Conservation (phyloP, 352 stramenopile genomes). For the Phytopythium kandeliae region DNA sequence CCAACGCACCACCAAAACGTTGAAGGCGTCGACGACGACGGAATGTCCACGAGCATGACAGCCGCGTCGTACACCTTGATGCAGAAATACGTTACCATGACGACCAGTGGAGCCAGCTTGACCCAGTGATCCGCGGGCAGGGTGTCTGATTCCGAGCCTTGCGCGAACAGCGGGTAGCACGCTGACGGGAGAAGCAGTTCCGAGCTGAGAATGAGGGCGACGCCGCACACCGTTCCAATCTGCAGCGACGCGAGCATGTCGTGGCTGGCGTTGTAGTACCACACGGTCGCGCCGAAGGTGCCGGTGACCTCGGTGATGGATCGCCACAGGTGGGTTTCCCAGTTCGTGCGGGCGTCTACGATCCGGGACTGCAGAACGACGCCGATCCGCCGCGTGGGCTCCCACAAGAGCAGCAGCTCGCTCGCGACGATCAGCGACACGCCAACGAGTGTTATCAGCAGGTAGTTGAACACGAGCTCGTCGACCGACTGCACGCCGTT, state of each 20-base stretch:
- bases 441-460: slow-evolving; percentile 69
- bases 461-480: slow-evolving; percentile 60
- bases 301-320: slow-evolving; percentile 57
- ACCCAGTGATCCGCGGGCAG: slow-evolving; percentile 72
- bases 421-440: slow-evolving; percentile 73
- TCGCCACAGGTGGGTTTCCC: slow-evolving; percentile 46
- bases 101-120: slow-evolving; percentile 57
- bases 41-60: slow-evolving; percentile 31
- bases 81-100: slow-evolving; percentile 61
- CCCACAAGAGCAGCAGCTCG: slow-evolving; percentile 67
- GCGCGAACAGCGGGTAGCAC: slow-evolving; percentile 11
- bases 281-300: slow-evolving; percentile 46
- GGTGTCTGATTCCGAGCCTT: slow-evolving; percentile 21
- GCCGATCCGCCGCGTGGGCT: slow-evolving; percentile 45
- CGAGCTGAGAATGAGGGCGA: slow-evolving; percentile 46
- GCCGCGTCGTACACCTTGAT: slow-evolving; percentile 43
- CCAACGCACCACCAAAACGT: slow-evolving; percentile 41
- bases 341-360: slow-evolving; percentile 60
- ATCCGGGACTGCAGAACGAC: slow-evolving; percentile 69
- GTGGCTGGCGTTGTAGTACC: slow-evolving; percentile 48
- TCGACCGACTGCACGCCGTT: slow-evolving; percentile 30
- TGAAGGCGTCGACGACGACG: slow-evolving; percentile 29
- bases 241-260: slow-evolving; percentile 70
- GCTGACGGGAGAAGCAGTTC: slow-evolving; percentile 29
- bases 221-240: slow-evolving; percentile 57